phyloP scores from a whole-genome alignment of 495 filamentous ascomycete genomes.

The Lophiotrema nucula region DNA sequence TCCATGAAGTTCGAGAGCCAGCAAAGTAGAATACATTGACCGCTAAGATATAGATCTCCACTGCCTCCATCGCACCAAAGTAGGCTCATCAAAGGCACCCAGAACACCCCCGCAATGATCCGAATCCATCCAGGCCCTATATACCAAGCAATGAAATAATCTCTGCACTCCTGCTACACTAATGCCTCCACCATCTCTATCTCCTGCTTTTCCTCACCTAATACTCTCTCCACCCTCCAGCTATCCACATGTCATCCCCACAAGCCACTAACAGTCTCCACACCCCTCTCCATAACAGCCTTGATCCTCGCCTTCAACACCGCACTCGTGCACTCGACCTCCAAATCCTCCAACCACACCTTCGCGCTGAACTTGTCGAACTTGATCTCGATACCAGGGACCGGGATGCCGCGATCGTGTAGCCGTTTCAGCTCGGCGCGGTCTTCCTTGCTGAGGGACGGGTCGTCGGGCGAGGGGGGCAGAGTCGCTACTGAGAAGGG shows the following conservation, averaged over 20 bases:
- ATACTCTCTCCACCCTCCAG: too few species aligned
- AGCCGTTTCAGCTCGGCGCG: slow-evolving; percentile 64
- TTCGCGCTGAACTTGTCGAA: slow-evolving; percentile 84
- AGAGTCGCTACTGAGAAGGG: slow-evolving; percentile 36
- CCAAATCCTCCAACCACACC: slow-evolving; percentile 87
- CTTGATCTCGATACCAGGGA: slow-evolving; percentile 82
- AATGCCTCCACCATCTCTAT: too few species aligned
- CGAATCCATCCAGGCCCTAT: too few species aligned
- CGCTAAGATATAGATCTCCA: too few species aligned
- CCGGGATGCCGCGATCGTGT: slow-evolving; percentile 76
- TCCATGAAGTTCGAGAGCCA: too few species aligned
- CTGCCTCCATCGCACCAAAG: too few species aligned
- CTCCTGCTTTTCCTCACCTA: too few species aligned
- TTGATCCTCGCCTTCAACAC: slow-evolving; percentile 76
- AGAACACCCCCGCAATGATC: too few species aligned
- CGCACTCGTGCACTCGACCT: slow-evolving; percentile 77
- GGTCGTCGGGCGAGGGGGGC: not conserved
- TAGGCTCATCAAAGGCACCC: too few species aligned
- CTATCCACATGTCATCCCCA: slow-evolving; percentile 44
- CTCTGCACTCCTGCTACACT: too few species aligned
- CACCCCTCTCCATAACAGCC: slow-evolving; percentile 84
- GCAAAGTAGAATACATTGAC: too few species aligned
- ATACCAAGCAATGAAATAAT: too few species aligned
- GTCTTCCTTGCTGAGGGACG: slow-evolving; percentile 34
- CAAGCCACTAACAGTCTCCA: slow-evolving; percentile 85